These are phyloP conservation scores for Gymnopilus junonius DNA, from an alignment of 768 basidiomycete genomes.

Conservation along the genomic window DNA sequence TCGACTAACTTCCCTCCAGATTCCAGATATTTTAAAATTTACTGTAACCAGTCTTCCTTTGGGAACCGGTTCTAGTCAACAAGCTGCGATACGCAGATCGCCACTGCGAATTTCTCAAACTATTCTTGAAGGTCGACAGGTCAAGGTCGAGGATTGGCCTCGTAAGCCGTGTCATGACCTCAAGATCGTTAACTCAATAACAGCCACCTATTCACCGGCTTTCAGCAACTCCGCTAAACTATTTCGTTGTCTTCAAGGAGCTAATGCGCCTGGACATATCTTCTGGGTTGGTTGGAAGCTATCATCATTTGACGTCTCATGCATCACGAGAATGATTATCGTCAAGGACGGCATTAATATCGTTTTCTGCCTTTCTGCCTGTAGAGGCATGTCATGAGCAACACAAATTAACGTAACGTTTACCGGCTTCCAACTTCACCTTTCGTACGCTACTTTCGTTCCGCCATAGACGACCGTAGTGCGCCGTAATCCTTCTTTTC, in stretches of 20 bases:
- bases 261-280: not conserved
- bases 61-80: no score
- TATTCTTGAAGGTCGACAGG: no score
- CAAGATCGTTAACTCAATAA: constrained; percentile 1
- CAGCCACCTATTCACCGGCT: not conserved
- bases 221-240: not conserved
- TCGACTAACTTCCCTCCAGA: not conserved
- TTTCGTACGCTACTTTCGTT: not conserved
- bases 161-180: not conserved
- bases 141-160: not conserved
- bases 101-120: not conserved
- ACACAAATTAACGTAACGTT: not conserved
- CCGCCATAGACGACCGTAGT: not conserved
- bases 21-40: no score
- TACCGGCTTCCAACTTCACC: not conserved
- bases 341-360: not conserved
- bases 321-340: not conserved
- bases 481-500: not conserved
- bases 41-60: not conserved
- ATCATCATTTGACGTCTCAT: not conserved
- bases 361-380: not conserved
- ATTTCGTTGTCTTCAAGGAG: no score
- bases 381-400: not conserved
- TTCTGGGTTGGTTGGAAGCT: no score
- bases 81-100: not conserved